phyloP scores from a whole-genome alignment of 257 asterid species.

The Marsdenia floribunda region DNA sequence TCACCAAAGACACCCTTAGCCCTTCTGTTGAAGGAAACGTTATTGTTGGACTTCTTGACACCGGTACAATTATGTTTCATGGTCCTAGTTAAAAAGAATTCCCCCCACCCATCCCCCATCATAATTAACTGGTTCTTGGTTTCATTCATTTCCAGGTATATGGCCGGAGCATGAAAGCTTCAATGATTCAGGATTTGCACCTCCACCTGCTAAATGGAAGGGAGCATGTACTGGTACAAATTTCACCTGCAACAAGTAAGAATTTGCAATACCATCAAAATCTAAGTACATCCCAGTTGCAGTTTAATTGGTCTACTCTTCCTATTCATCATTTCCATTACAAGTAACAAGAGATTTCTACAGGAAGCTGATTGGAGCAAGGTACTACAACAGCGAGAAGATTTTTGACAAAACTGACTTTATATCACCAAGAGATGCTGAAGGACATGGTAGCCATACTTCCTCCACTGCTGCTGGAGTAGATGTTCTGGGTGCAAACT shows the following conservation, averaged over 20 bases:
- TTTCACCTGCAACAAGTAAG: constrained; percentile 64
- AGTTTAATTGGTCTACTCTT: too few species aligned
- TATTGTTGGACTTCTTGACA: constrained; percentile 44
- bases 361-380: constrained; percentile 7
- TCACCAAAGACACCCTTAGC: constrained; percentile 23
- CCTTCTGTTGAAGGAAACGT: constrained; percentile 29
- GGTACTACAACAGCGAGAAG: constrained; percentile 14
- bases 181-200: constrained; percentile 33
- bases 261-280: neutral
- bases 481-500: constrained; percentile 33
- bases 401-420: constrained; percentile 1
- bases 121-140: neutral
- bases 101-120: neutral
- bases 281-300: neutral
- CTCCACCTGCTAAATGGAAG: constrained; percentile 63
- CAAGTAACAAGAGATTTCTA: neutral
- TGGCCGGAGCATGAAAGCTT: constrained; percentile 72
- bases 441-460: constrained; percentile 13
- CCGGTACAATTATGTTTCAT: constrained; percentile 13
- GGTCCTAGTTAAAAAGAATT: neutral
- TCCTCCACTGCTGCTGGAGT: constrained; percentile 9
- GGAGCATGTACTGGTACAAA: constrained; percentile 43
- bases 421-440: constrained; percentile 4
- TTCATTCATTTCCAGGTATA: constrained; percentile 16
- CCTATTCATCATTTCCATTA: neutral